Base-by-base conservation (phyloP, 2,329 filamentous ascomycete species). In the Lachnellula suecica region DNA sequence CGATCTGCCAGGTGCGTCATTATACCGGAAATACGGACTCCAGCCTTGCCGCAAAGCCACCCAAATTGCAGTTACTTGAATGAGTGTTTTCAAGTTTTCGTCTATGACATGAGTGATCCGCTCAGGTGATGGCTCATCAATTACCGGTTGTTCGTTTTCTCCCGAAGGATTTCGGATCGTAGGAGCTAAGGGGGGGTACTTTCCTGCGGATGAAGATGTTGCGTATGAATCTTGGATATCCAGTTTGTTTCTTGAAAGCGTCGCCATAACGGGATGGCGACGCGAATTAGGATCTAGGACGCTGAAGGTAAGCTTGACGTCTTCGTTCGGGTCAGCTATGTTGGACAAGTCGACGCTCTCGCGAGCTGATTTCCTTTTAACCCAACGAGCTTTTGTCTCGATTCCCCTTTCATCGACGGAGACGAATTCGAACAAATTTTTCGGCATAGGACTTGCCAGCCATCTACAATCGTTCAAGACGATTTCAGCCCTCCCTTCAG, bases 201-300 rank as follows among this genome's bases (percentile, higher is more conserved):
- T 73, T n/a, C 72, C 70, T 27, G 73, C 71, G 0, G 79, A 77
- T 6, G 74, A 67, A 1, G 79, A 78, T 24, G 84, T 72, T 4
- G 75, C 81, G 66, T 90, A 92, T 2, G 75, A 77, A 59, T 92
- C 85, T 54, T 84, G 81, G 44, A 93, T 80, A 45, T 89, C 84
- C 25, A 93, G 79, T 11, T 78, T 81, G 4, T 77, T 75, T 11
- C 78, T 77, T 3, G 81, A 85, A 41, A 93, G 74, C 2, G 79
- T 82, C 1, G 87, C 89, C 71, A 92, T 79, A 63, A 92, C 82
- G 4, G 89, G 88, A 64, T 93, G 89, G 11, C 85, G 82, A 29
- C 87, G 77, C 8, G 80, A 82, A 43, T 79, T 79, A 0, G 87
- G 82, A 60, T 88, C 82, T 62, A 93, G 84, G 56, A 90, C 82